Base-by-base conservation (phyloP, 2,329 filamentous ascomycete species). In the Penicillium italicum region DNA sequence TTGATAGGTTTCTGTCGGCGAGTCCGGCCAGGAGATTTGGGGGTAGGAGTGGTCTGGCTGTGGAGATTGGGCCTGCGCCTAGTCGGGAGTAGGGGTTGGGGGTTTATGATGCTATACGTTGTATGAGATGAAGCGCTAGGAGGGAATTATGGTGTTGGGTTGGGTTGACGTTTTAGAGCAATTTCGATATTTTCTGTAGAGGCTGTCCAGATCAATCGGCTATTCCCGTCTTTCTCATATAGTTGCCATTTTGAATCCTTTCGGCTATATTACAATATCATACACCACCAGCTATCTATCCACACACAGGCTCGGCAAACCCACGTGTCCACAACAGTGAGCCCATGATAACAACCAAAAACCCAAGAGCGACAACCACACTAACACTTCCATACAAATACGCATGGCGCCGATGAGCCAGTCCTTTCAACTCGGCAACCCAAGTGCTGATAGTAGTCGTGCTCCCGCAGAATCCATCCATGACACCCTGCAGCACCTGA, bases 381-480 rank as follows among this genome's bases (percentile, higher is more conserved):
- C 80, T 85, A 34, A 68, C 62, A 5, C 68, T 43, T 0, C 76
- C 82, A 66, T 85, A 85, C 2, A 79, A 20, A 75, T 93, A 96
- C 3, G 87, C 83, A 70, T 85, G 76, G 16, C 74, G 59, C 11
- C 72, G 74, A 26, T 77, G 75, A 42, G 77, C 72, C 49, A 88
- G 63, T 1, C 77, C 77, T 55, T 76, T 79, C 64, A 88, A 65
- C 69, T 89, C 85, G 8, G 77, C 76, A 24, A 86, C 83, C 84
- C 84, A 88, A 3, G 85, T 88, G 62, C 85, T 87, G 10, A 89
- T 78, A 0, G 85, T 88, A 4, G 85, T 87, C 66, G 85, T 66
- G 56, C 82, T 84, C 1, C 86, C 85, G 64, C 86, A 88, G 63
- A 88, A 87, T 2, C 85, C 85, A 74, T 88, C 85, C 69, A 85